Percentiles rank a stretch among this genome's conserved stretches.
Evolutionary conservation across 2,329 filamentous ascomycete species (phyloP).

Genomic region (Lomentospora prolificans): DNA sequence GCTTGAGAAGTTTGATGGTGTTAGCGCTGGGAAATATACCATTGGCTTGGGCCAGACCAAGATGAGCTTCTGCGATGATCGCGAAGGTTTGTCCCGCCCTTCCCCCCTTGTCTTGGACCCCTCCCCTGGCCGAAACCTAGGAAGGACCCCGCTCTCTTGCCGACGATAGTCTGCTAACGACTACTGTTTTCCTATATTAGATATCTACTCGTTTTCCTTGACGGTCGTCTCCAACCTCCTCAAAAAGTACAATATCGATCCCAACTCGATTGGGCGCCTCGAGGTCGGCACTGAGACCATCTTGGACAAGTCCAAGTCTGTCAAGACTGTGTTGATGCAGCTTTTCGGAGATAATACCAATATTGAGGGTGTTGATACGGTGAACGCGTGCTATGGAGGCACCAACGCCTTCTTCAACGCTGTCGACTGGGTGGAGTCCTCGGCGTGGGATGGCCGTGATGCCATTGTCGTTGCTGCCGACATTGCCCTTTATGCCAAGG

Average conservation of each 20-base stretch:
- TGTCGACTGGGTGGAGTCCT: slow-evolving; percentile 79
- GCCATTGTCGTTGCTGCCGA: slow-evolving; percentile 73
- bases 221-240: slow-evolving; percentile 70
- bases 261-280: slow-evolving; percentile 66
- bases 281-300: slow-evolving; percentile 82
- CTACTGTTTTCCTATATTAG: slow-evolving; percentile 29
- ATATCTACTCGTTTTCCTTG: slow-evolving; percentile 80
- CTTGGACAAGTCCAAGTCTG: slow-evolving; percentile 83
- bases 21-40: slow-evolving; percentile 75
- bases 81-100: slow-evolving; percentile 54
- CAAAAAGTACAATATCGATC: slow-evolving; percentile 74
- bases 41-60: slow-evolving; percentile 85
- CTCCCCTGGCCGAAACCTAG: too few species aligned
- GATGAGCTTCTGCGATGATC: slow-evolving; percentile 87
- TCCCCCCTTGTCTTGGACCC: too few species aligned
- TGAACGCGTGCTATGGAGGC: slow-evolving; percentile 81
- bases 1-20: slow-evolving; percentile 80
- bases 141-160: not conserved
- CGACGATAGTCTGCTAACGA: slow-evolving; percentile 13
- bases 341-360: slow-evolving; percentile 76
- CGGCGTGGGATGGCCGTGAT: slow-evolving; percentile 75
- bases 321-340: slow-evolving; percentile 84
- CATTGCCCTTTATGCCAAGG: slow-evolving; percentile 79
- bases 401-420: slow-evolving; percentile 79
- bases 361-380: slow-evolving; percentile 71